A percentile compares a stretch with the other conserved stretches of the same genome.
Conservation (phyloP, 345 rosid genomes). For the Pelargonium nanum region DNA sequence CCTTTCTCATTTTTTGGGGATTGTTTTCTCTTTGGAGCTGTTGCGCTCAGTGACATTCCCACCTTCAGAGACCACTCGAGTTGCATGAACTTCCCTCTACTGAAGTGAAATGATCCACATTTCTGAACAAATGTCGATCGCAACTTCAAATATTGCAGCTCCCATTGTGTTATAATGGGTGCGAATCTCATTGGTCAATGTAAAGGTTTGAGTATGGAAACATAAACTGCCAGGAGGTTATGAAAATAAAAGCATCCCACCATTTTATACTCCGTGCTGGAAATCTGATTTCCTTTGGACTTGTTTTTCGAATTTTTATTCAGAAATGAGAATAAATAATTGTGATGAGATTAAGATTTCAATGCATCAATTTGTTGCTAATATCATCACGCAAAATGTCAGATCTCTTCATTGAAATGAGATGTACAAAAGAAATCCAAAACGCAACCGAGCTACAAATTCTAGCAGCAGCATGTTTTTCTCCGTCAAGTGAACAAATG, state of each 20-base stretch:
- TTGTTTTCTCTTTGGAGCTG: slow-evolving; percentile 78
- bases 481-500: not conserved
- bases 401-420: not conserved
- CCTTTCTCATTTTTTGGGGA: slow-evolving; percentile 93
- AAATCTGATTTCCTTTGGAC: too few relatives aligned
- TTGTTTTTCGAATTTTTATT: too few relatives aligned
- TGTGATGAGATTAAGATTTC: too few relatives aligned
- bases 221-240: too few relatives aligned
- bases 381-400: not conserved
- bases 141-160: too few relatives aligned
- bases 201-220: too few relatives aligned
- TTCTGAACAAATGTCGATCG: not conserved
- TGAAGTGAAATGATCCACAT: not conserved
- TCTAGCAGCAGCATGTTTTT: slow-evolving; percentile 18
- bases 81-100: not conserved
- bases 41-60: slow-evolving; percentile 82
- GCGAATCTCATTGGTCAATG: too few relatives aligned
- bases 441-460: not conserved
- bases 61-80: not conserved
- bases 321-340: too few relatives aligned
- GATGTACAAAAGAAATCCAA: not conserved
- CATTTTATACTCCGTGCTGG: too few relatives aligned
- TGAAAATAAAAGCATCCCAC: too few relatives aligned
- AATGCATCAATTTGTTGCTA: too few relatives aligned
- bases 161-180: too few relatives aligned